Evolutionary conservation across 345 rosid genomes (phyloP), one percentile per base, ranked within the genome.

Genomic region (Eutrema heterophyllum): DNA sequence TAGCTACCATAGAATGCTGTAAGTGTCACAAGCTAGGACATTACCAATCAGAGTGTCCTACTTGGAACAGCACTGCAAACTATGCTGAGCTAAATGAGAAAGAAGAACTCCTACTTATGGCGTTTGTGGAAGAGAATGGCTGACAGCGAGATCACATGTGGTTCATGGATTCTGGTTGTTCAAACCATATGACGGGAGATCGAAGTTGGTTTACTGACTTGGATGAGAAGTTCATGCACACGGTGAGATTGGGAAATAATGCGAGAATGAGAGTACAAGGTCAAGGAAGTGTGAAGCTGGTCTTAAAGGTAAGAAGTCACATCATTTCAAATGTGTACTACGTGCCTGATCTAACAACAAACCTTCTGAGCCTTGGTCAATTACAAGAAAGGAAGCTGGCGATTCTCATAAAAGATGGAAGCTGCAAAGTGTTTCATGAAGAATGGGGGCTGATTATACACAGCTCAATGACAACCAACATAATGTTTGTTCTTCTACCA

Each of bases 161-260:
- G 71, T 67, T 67, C 0, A 1, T 51, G 0, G 71, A 67, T 4
- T 49, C 39, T 0, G 56, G 69, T 0, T 64, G 55, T 16, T 67
- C 71, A 8, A 50, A 67, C 14, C 61, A 67, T 2, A 67, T 67
- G 60, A 67, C 71, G 0, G 49, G 71, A 13, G 49, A 67, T 14
- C 27, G 6, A 13, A 46, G 18, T 0, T 49, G 60, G 60, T 52
- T 67, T 7, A 14, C 11, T 2, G 3, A 24, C 0, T 2, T 67
- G 1, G 38, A 67, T 0, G 67, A 63, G 1, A 44, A 15, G 0
- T 0, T 1, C 0, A 61, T 61, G 66, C 36, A 61, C 0, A 43
- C 35, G 0, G 49, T 64, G 0, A 32, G n/a, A 4, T 1, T 64
- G 16, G 69, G 56, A 0, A 64, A 64, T 0, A 18, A 64, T 12